Evolutionary conservation across 306 rosid genomes (phyloP), one percentile per base, ranked within the genome.

Genomic region (Castanopsis chinensis): DNA sequence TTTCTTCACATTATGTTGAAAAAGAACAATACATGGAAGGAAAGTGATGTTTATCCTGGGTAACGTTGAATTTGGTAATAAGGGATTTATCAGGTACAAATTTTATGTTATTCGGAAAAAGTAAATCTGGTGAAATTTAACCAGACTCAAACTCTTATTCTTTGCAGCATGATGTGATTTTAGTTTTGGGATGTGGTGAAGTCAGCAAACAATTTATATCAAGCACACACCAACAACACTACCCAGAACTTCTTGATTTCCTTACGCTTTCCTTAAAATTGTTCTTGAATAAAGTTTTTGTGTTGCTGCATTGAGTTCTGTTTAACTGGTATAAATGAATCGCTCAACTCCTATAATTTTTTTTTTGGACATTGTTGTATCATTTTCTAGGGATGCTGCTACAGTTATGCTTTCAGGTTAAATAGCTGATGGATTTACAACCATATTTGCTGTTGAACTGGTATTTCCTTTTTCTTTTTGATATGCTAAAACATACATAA

Each of bases 401-500:
- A 67, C 18, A 18, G 99, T 94, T 77, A 91, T 94, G 99, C 95
- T 92, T 83, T 92, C 99, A 28, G 99, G 99, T 91, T 97, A 91
- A 83, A 81, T 94, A 73, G 99, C 99, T 77, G 97, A 94, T 87
- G 99, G 90, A 79, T 87, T 92, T 55, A 88, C 91, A 59, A 91
- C 97, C 69, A 71, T 94, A 83, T 90, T 91, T 84, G 82, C 88
- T 55, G 99, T 97, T 52, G 99, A 92, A 91, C 92, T 94, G 99
- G 99, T 94, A 90, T 0, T 3, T 2, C 32, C 32, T n/a, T 63
- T 63, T 4, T 63, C 37, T 63, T 35, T 19, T 28, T 27, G 4
- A 14, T 63, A 14, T 28, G 20, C 69, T 63, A 4, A 27, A 18
- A 4, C 33, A 52, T 32, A 41, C 17, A 23, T 63, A 19, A 68